Percentiles rank a stretch among this genome's conserved stretches.
These are phyloP conservation scores for Cairneyella variabilis DNA, from an alignment of 495 filamentous ascomycete species.

Conservation along the genomic window DNA sequence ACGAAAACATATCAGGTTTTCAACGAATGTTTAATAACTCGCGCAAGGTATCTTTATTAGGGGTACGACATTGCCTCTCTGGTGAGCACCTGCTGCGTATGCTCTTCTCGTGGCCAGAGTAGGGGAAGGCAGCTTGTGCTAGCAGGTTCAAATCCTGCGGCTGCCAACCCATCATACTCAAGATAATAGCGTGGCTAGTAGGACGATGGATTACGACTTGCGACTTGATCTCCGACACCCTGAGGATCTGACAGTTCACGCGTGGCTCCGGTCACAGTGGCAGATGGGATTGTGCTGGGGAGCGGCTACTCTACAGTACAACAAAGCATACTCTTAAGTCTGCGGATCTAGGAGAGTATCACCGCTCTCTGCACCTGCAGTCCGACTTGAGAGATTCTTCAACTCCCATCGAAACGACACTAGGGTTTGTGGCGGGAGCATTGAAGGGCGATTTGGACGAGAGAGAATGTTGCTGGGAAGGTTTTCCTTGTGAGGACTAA, in stretches of 20 bases:
- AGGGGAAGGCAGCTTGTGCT: slow-evolving; percentile 1
- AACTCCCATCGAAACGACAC: background rate
- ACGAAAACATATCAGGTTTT: no score
- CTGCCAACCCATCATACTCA: slow-evolving; percentile 1
- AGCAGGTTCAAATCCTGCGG: slow-evolving; percentile 2
- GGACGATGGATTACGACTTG: background rate
- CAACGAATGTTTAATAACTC: no score
- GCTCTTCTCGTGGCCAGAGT: background rate
- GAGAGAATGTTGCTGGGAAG: slow-evolving; percentile 6
- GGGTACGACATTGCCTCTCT: no score
- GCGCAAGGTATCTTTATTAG: no score
- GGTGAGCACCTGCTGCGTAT: background rate
- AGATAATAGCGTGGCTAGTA: slow-evolving; percentile 2
- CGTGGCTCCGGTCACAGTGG: background rate
- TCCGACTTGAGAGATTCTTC: no score
- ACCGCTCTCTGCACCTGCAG: no score
- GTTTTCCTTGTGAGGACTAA: slow-evolving; percentile 5
- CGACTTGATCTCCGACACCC: slow-evolving; percentile 1
- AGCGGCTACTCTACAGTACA: background rate
- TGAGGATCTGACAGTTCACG: slow-evolving; percentile 1
- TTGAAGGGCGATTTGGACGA: slow-evolving; percentile 5
- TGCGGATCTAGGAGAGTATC: background rate
- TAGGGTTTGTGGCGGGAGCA: background rate
- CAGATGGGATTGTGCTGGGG: slow-evolving; percentile 6
- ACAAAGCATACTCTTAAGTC: background rate